These are phyloP conservation scores for Amanita inopinata DNA, from an alignment of 768 basidiomycete genomes.

Conservation along the genomic window DNA sequence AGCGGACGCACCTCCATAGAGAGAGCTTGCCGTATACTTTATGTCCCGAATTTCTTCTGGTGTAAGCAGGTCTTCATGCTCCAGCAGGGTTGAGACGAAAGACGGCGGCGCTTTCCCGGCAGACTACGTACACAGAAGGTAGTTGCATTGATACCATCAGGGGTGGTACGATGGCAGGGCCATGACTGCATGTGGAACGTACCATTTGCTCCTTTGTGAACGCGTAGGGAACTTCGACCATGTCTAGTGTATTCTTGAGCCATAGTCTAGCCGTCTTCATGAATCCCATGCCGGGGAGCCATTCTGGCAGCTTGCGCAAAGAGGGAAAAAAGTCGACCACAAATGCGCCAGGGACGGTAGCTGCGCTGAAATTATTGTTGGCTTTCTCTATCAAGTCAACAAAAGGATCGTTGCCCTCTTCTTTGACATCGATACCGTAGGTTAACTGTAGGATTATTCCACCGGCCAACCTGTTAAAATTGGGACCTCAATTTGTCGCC, in stretches of 20 bases:
- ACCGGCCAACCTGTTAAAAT: neutral
- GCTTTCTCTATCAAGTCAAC: neutral
- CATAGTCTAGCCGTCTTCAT: constrained; percentile 1
- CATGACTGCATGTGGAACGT: too few relatives aligned
- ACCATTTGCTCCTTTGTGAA: constrained; percentile 1
- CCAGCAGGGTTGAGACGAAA: constrained; percentile 32
- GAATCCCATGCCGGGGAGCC: neutral
- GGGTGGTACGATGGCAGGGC: neutral
- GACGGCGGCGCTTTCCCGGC: constrained; percentile 32
- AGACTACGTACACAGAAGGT: constrained; percentile 19
- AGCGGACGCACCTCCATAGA: constrained; percentile 30
- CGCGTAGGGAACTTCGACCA: constrained; percentile 1
- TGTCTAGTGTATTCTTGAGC: neutral
- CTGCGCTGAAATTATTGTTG: neutral
- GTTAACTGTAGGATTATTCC: neutral
- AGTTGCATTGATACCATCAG: constrained; percentile 1
- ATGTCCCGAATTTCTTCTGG: constrained; percentile 27
- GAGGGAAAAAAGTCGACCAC: neutral
- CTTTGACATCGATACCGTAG: neutral
- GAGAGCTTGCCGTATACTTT: constrained; percentile 33
- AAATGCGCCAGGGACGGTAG: constrained; percentile 1
- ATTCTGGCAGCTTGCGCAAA: neutral
- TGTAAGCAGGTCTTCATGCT: constrained; percentile 23
- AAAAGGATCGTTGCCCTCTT: constrained; percentile 1
- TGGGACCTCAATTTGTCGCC: neutral